Conservation (phyloP, 1,139 yeast genomes). For the Kodamaea sp. region DNA sequence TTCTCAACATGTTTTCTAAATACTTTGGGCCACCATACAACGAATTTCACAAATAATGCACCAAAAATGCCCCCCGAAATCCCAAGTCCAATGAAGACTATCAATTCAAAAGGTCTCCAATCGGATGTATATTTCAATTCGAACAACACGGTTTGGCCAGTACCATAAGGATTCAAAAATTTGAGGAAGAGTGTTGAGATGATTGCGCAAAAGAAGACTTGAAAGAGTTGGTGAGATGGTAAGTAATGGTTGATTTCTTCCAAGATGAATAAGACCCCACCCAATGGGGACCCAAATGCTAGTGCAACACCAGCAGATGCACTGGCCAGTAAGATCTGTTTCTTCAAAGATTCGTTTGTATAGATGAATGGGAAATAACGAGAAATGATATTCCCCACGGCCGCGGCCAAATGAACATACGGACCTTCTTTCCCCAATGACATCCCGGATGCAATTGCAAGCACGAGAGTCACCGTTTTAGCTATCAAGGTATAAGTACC, state of each 20-base stretch:
- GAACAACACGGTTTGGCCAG: conserved; percentile 59
- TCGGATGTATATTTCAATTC: conserved; percentile 54
- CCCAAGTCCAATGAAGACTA: conserved; percentile 49
- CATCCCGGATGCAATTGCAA: conserved; percentile 65
- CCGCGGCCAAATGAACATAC: conserved; percentile 65
- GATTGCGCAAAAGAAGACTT: conserved; percentile 60
- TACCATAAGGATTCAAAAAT: conserved; percentile 58
- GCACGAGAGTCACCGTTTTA: conserved; percentile 49
- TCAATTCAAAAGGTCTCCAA: conserved; percentile 51
- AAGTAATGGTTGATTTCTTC: conserved; percentile 64
- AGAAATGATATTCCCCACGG: conserved; percentile 58
- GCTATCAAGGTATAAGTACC: conserved; percentile 53
- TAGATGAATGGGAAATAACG: conserved; percentile 49
- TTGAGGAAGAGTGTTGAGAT: conserved; percentile 54
- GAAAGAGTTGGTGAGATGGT: conserved; percentile 56
- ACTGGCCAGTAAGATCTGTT: conserved; percentile 61
- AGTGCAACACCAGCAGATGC: conserved; percentile 69
- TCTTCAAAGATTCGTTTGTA: conserved; percentile 50
- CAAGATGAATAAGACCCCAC: conserved; percentile 62
- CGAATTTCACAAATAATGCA: conserved; percentile 49
- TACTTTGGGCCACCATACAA: conserved; percentile 46
- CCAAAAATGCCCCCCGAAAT: conserved; percentile 59
- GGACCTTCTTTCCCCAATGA: conserved; percentile 72
- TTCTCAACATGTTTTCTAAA: conserved; percentile 38
- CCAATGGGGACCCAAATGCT: conserved; percentile 68